Conservation (phyloP, 164 flowering plant genomes). For the Magnolia changhungtana region DNA sequence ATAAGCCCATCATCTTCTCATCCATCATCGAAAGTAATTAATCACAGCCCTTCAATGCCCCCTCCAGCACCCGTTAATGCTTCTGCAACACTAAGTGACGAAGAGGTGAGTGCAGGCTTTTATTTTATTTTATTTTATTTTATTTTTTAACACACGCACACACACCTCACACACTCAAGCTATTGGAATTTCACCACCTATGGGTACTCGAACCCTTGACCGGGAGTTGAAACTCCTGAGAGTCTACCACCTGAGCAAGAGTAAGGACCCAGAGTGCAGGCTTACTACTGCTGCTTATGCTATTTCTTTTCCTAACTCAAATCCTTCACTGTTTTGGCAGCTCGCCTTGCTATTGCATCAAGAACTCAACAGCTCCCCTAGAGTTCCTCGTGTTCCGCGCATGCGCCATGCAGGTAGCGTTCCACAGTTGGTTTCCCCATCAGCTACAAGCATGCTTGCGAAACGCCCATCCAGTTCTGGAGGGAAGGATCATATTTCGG, state of each 20-base stretch:
- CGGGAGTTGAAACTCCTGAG: too few species aligned
- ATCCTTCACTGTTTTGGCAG: conserved; percentile 37
- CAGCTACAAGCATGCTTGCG: conserved; percentile 53
- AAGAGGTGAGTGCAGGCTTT: conserved; percentile 56
- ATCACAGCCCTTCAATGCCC: conserved; percentile 29
- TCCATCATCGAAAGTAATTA: conserved; percentile 39
- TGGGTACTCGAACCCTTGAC: too few species aligned
- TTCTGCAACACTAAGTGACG: conserved; percentile 71
- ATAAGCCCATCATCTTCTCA: conserved; percentile 35
- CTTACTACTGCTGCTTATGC: neutral
- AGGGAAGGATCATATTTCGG: conserved; percentile 62
- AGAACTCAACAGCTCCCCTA: conserved; percentile 94
- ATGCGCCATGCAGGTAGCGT: conserved; percentile 71
- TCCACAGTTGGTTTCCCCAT: conserved; percentile 64
- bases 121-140: too few species aligned
- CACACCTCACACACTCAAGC: too few species aligned
- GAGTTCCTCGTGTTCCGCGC: conserved; percentile 97
- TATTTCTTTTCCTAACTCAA: conserved; percentile 2
- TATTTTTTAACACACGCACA: too few species aligned
- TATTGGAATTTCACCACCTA: too few species aligned
- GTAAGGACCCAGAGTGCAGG: too few species aligned
- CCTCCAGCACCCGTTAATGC: conserved; percentile 45
- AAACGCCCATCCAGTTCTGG: conserved; percentile 68
- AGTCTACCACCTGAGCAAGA: too few species aligned
- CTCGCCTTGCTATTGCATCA: conserved; percentile 92